Evolutionary conservation across 2,329 filamentous ascomycete species (phyloP), one percentile per base, ranked within the genome.

Genomic region (Apiospora sp.): DNA sequence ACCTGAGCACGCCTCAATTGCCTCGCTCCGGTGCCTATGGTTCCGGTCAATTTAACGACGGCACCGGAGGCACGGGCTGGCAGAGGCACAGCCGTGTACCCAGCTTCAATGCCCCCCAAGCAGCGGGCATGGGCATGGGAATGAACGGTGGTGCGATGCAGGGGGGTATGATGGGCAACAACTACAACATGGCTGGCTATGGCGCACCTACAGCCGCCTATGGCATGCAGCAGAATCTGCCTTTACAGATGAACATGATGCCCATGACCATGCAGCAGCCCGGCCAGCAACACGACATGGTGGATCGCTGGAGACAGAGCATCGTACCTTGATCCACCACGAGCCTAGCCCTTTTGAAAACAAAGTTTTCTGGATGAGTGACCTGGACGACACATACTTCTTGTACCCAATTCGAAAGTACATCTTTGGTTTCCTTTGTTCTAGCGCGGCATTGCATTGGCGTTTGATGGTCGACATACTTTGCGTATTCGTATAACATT

Each of bases 11-110:
- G 22, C 72, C 78, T 6, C 80, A 79, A 71, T 44, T 80, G 43
- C 77, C 79, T 30, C 80, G 80, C 41, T 78, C 84, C 0, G 85
- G 87, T 43, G 88, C 87, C 0, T 90, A 84, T 77, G 82, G 84
- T 75, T 83, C 85, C 27, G 88, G 89, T 3, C 81, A 82, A n/a
- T 90, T 87, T 77, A 90, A 90, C 75, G 87, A 89, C 70, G 87
- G 87, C 1, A 79, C 77, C 19, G 87, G 83, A 6, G 87, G 87
- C 19, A 71, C 3, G 78, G 78, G 4, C 58, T 76, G 16, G 79
- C 34, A 70, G 34, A 24, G 68, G n/a, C 30, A 43, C 16, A 70
- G 48, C 48, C 68, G 48, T 54, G 68, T 70, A 7, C 49, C 49
- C 48, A 68, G 67, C 37, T 46, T 30, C 22, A 43, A 3, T 22